Evolutionary conservation across 2,329 filamentous ascomycete species (phyloP).

Genomic region (Rutstroemia sp.): DNA sequence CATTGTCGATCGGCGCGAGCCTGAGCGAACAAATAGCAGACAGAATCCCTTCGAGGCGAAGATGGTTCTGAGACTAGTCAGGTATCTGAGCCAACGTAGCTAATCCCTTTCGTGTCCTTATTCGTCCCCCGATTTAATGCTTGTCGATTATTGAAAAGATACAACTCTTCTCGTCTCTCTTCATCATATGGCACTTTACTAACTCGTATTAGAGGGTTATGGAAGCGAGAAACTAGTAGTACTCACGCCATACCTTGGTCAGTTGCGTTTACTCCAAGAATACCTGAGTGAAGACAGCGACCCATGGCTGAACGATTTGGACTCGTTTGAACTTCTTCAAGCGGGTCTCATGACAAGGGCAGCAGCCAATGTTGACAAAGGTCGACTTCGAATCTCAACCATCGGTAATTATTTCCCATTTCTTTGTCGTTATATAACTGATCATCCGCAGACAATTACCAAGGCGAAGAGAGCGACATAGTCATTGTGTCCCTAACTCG

Average conservation of each 20-base stretch:
- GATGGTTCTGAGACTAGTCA: conserved; percentile 58
- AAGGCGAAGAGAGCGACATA: conserved; percentile 70
- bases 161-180: too few relatives aligned
- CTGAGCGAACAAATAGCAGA: conserved; percentile 42
- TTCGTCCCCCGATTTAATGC: too few relatives aligned
- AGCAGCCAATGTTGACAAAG: conserved; percentile 43
- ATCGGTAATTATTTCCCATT: conserved; percentile 43
- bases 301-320: conserved; percentile 60
- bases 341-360: conserved; percentile 50
- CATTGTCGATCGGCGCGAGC: conserved; percentile 42
- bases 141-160: too few relatives aligned
- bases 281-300: conserved; percentile 50
- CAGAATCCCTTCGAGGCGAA: conserved; percentile 59
- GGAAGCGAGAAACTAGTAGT: conserved; percentile 57
- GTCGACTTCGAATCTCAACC: conserved; percentile 54
- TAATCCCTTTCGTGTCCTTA: too few relatives aligned
- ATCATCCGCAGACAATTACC: conserved; percentile 57
- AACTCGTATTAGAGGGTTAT: conserved; percentile 58
- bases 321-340: conserved; percentile 52
- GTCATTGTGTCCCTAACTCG: conserved; percentile 61
- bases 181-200: too few relatives aligned
- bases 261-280: conserved; percentile 50
- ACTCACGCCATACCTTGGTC: conserved; percentile 65
- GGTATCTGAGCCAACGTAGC: conserved; percentile 41
- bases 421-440: not conserved